Percentiles rank a stretch among this genome's conserved stretches.
These are phyloP conservation scores for Sugiyamaella grinbergsii DNA, from an alignment of 1,139 yeast species.

Conservation along the genomic window DNA sequence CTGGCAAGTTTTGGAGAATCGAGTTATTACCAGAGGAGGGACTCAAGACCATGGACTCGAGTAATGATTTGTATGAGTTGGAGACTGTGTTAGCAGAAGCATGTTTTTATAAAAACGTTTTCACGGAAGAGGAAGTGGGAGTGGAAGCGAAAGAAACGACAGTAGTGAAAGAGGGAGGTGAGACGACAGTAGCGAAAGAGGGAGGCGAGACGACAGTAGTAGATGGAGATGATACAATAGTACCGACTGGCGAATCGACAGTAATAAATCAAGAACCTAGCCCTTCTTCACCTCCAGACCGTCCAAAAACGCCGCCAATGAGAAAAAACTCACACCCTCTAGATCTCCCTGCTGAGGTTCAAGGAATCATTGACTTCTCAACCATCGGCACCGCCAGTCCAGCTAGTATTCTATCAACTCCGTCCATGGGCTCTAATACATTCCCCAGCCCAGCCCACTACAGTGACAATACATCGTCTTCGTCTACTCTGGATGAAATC, in stretches of 20 bases:
- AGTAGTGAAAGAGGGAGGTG: not conserved
- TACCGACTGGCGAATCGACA: no score
- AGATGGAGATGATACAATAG: no score
- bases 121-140: not conserved
- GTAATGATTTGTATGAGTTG: slow-evolving; percentile 23
- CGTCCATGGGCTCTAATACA: not conserved
- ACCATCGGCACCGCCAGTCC: slow-evolving; percentile 3
- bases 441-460: slow-evolving; percentile 7
- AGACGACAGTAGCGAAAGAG: not conserved
- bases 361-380: slow-evolving; percentile 9
- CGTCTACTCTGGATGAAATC: slow-evolving; percentile 38
- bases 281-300: no score
- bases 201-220: not conserved
- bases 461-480: slow-evolving; percentile 30
- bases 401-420: not conserved
- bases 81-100: slow-evolving; percentile 30
- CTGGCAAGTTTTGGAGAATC: slow-evolving; percentile 72
- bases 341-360: slow-evolving; percentile 8
- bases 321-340: not conserved
- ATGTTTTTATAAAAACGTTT: slow-evolving; percentile 27
- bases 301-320: not conserved
- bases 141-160: not conserved
- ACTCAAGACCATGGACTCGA: slow-evolving; percentile 13
- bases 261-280: no score
- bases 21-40: slow-evolving; percentile 39